Percentiles rank a stretch among this genome's conserved stretches.
Evolutionary conservation across 768 basidiomycete genomes (phyloP).

Genomic region (Calvatia gigantea): DNA sequence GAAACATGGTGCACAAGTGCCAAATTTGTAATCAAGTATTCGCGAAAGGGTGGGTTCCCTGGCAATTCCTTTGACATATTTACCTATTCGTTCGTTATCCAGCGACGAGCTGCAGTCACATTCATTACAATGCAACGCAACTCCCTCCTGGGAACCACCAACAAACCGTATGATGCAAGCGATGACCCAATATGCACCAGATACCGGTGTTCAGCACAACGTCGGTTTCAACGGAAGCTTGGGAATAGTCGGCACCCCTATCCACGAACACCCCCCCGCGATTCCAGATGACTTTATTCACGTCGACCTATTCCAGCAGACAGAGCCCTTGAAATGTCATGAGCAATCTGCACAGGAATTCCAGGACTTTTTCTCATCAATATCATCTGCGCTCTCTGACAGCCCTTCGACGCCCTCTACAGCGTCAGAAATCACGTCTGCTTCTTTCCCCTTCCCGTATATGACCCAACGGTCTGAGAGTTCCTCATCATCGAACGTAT

Average conservation of each 20-base stretch:
- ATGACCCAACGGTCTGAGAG: conserved; percentile 8
- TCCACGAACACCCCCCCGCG: conserved; percentile 5
- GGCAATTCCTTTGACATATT: background rate
- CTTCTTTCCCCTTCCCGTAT: conserved; percentile 11
- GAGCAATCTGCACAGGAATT: conserved; percentile 7
- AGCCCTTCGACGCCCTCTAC: conserved; percentile 25
- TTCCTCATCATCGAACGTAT: conserved; percentile 9
- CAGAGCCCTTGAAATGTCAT: background rate
- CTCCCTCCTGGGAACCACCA: conserved; percentile 8
- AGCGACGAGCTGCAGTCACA: conserved; percentile 14
- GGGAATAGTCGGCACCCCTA: conserved; percentile 10
- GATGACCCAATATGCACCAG: conserved; percentile 6
- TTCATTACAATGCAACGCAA: conserved; percentile 8
- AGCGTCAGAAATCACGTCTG: conserved; percentile 22
- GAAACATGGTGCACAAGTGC: conserved; percentile 23
- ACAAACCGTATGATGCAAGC: conserved; percentile 11
- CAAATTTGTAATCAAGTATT: conserved; percentile 23
- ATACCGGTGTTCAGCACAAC: conserved; percentile 7
- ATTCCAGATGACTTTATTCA: conserved; percentile 5
- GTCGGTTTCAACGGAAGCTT: conserved; percentile 8
- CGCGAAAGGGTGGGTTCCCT: conserved; percentile 16
- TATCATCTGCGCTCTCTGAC: conserved; percentile 15
- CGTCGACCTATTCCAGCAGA: conserved; percentile 17
- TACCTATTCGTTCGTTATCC: background rate
- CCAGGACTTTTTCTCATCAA: conserved; percentile 12